Percentiles rank a stretch among this genome's conserved stretches.
Conservation (phyloP, 2,329 filamentous ascomycete genomes). For the Boeremia lycopersici region DNA sequence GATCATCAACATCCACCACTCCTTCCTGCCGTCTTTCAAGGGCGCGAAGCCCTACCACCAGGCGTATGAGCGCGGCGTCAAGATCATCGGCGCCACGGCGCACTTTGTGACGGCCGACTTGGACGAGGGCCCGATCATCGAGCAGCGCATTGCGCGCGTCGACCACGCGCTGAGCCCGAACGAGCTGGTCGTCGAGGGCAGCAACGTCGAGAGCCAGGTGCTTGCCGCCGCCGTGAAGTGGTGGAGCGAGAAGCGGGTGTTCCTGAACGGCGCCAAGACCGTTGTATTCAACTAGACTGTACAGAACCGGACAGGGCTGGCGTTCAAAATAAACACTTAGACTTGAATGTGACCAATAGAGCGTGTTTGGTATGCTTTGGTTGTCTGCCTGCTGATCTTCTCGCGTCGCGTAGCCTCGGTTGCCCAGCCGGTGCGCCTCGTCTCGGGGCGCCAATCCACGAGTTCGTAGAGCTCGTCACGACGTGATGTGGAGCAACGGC, state of each 20-base stretch:
- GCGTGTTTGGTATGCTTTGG: not conserved
- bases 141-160: slow-evolving; percentile 79
- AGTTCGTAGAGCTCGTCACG: slow-evolving; percentile 23
- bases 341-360: not conserved
- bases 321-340: not conserved
- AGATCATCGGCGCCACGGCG: slow-evolving; percentile 85
- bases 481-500: slow-evolving; percentile 15
- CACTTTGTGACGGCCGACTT: slow-evolving; percentile 86
- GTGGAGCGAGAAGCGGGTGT: slow-evolving; percentile 78
- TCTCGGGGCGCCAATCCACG: slow-evolving; percentile 20
- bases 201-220: slow-evolving; percentile 83
- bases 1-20: slow-evolving; percentile 93
- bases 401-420: slow-evolving; percentile 5
- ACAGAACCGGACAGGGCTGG: not conserved
- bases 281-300: slow-evolving; percentile 68
- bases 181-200: slow-evolving; percentile 78
- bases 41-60: slow-evolving; percentile 88
- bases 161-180: slow-evolving; percentile 78
- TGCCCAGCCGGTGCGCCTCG: slow-evolving; percentile 10
- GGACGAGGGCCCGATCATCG: slow-evolving; percentile 87
- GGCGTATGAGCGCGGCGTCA: slow-evolving; percentile 83
- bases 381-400: not conserved
- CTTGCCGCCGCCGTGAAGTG: slow-evolving; percentile 82
- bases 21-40: slow-evolving; percentile 86
- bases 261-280: slow-evolving; percentile 80